Evolutionary conservation across 2,329 filamentous ascomycete genomes (phyloP).

Genomic region (Claviceps maximensis): DNA sequence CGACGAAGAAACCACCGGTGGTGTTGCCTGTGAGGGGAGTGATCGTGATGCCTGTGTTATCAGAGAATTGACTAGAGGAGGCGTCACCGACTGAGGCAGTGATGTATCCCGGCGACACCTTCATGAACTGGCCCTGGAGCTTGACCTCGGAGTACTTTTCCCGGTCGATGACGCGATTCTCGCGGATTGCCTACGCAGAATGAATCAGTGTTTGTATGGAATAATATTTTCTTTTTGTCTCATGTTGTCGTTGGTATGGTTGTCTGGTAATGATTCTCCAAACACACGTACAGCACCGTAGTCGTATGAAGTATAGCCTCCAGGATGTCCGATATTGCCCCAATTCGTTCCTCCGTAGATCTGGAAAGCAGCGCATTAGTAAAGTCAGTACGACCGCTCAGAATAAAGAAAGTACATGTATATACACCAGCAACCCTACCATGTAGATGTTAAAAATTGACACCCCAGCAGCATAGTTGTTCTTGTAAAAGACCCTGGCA

Average conservation of each 20-base stretch:
- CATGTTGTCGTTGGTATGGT: neutral
- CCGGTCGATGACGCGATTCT: constrained; percentile 52
- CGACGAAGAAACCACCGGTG: constrained; percentile 49
- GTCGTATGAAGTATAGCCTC: constrained; percentile 47
- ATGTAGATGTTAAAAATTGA: constrained; percentile 65
- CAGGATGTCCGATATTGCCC: constrained; percentile 63
- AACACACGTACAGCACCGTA: constrained; percentile 29
- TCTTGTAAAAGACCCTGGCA: constrained; percentile 69
- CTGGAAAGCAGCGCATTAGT: constrained; percentile 16
- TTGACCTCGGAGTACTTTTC: constrained; percentile 76
- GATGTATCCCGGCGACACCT: constrained; percentile 57
- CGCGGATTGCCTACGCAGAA: constrained; percentile 36
- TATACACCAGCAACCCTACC: constrained; percentile 26
- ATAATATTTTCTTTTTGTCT: constrained; percentile 8
- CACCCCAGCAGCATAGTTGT: constrained; percentile 51
- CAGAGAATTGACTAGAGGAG: constrained; percentile 37
- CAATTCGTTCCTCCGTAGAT: constrained; percentile 71
- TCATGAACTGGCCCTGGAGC: constrained; percentile 60
- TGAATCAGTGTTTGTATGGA: neutral
- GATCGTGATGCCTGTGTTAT: constrained; percentile 38
- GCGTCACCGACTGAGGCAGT: constrained; percentile 40
- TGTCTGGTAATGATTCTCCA: constrained; percentile 7
- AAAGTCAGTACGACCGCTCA: neutral
- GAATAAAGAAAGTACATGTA: neutral
- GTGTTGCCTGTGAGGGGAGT: constrained; percentile 46